A percentile compares a stretch with the other conserved stretches of the same genome.
Conservation (phyloP, 495 filamentous ascomycete genomes). For the Penicillium egyptiacum region DNA sequence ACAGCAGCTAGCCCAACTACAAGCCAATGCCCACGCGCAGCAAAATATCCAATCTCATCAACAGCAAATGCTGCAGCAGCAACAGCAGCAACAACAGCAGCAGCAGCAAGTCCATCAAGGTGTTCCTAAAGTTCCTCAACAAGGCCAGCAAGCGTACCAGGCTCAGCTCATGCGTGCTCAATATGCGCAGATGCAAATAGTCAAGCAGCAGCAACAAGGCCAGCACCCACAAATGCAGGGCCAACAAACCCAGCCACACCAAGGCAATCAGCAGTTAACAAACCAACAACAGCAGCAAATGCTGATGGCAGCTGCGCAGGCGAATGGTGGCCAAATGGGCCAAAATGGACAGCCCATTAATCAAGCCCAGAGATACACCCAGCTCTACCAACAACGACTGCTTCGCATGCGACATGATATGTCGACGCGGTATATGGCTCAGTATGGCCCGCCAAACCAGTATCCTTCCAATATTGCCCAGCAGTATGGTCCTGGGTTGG, state of each 20-base stretch:
- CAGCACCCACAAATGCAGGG: constrained; percentile 35
- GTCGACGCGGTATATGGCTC: constrained; percentile 37
- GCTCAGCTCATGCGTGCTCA: constrained; percentile 45
- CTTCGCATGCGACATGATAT: constrained; percentile 41
- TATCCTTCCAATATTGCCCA: constrained; percentile 46
- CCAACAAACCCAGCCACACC: constrained; percentile 39
- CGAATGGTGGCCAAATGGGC: constrained; percentile 41
- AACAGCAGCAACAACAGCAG: constrained; percentile 50
- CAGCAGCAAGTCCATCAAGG: constrained; percentile 42
- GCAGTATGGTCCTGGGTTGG: constrained; percentile 39
- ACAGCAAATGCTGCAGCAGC: constrained; percentile 43
- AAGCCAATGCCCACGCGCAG: constrained; percentile 51
- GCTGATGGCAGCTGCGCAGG: constrained; percentile 44
- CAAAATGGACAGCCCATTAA: constrained; percentile 35
- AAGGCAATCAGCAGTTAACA: constrained; percentile 37
- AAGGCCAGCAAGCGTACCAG: constrained; percentile 50
- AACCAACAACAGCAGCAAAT: constrained; percentile 44
- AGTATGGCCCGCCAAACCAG: constrained; percentile 45
- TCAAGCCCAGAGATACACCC: constrained; percentile 37
- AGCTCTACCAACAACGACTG: constrained; percentile 42
- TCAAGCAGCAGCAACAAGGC: constrained; percentile 40
- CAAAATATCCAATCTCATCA: constrained; percentile 55
- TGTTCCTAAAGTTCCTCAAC: constrained; percentile 37
- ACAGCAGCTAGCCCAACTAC: constrained; percentile 47
- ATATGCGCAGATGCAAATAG: constrained; percentile 43